Evolutionary conservation across 805 yeast genomes (phyloP), one percentile per base, ranked within the genome.

Genomic region (Myxozyma neotropica): DNA sequence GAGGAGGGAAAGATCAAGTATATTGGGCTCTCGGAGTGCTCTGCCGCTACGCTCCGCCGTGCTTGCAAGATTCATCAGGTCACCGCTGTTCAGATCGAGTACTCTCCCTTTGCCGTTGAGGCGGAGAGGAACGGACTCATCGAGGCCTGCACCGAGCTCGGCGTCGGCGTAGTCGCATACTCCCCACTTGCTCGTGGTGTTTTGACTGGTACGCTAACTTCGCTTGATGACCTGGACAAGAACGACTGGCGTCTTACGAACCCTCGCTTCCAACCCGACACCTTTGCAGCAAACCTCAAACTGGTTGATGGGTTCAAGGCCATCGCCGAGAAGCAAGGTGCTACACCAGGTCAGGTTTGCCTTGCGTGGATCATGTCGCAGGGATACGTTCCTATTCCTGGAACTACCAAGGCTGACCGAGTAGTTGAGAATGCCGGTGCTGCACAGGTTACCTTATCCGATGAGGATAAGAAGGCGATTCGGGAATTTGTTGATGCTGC

Each of bases 161-260:
- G 77, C n/a, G 81, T 91, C 58, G 87, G 93, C 13, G 76, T 89
- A 27, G 77, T 89, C 58, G 88, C 92, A 35, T 91, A 91, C 74
- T 87, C 96, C 35, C 97, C 97, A 33, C 78, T 91, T 57, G 86
- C 90, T 12, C 80, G 88, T 68, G 97, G 96, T 0, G 74, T 86
- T 60, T 78, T 91, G 56, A 85, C 93, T 2, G 96, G 94, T 56
- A 59, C 68, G 38, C 73, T 84, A 51, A 83, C 73, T 23, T 73
- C 80, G 2, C 68, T 73, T 23, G 67, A 71, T 0, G 85, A 82
- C 31, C 44, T 64, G 31, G 81, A 84, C 13, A 75, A 76, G 45
- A 85, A 82, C 50, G 94, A 87, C 68, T 63, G 84, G 59, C 79
- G 90, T 65, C 65, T 63, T n/a, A 65, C 82, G 40, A 89, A 83